Evolutionary conservation across 2,329 filamentous ascomycete species (phyloP), one percentile per base, ranked within the genome.

Genomic region (Nannizzia gypsea): DNA sequence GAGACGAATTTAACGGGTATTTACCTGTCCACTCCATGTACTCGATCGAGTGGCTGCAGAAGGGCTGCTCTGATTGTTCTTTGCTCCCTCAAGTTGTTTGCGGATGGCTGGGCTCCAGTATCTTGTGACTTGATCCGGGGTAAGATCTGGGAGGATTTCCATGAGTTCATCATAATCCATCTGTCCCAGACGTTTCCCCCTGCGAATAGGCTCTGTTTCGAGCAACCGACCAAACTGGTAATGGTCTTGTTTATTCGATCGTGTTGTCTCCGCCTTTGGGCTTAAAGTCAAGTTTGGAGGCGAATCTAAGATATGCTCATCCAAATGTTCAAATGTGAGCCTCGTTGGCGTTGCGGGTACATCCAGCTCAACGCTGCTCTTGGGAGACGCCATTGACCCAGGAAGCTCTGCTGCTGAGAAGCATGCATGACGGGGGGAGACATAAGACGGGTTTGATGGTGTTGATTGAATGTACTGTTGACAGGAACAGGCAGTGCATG

Each of bases 101-200:
- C 20, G 17, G 36, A 64, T 62, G 44, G 59, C 57, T 15, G 58
- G 61, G n/a, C 54, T 31, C 63, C 63, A 64, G 17, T 56, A 57
- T n/a, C 48, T n/a, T n/a, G 55, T 60, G n/a, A 64, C 61, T 42
- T 62, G 61, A 11, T 54, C 57, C 24, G 57, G 15, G 6, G 61
- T 63, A 56, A 64, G 61, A 8, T 55, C 44, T 5, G 63, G 61
- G 13, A 63, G 54, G 9, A 52, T 48, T 11, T 61, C 60, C 22
- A 63, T 56, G 34, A 64, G 61, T 13, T 63, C 63, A 13, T 61
- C 50, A 52, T 62, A 62, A 13, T 52, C 34, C 61, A 64, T 63
- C 26, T 54, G 36, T 6, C 50, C 40, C 15, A 61, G 50, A 8
- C 15, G 9, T 42, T 42, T 63, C 31, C 55, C 58, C 24, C 61